Evolutionary conservation across 2,329 filamentous ascomycete species (phyloP), one percentile per base, ranked within the genome.

Genomic region (Penicillium sp.): DNA sequence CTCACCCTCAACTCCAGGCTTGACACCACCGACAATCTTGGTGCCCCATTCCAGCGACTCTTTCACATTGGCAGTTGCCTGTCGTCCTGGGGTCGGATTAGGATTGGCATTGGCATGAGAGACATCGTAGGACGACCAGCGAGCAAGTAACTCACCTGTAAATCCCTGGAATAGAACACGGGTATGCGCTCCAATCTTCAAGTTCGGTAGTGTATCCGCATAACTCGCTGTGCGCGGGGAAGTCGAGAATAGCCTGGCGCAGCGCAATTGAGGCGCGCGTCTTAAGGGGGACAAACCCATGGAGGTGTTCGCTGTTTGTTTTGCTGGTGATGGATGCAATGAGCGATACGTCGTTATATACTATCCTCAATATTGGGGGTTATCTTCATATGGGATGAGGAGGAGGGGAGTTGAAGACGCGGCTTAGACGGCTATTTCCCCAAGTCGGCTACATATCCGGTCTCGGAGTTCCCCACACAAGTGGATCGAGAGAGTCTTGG

Each of bases 21-120:
- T 90, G 15, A 91, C 87, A 21, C 89, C 89, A 24, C 89, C 89
- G 0, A 93, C 87, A 52, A 93, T 86, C 30, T 90, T 88, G 32
- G 89, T 92, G 10, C 89, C 89, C 81, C 88, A 93, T 69, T 79
- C 84, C 52, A 92, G 74, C 10, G 88, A 90, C 68, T 91, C 87
- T 69, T 84, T 82, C 26, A 88, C 89, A 71, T 93, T 91, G 60
- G 83, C 82, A 2, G 89, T 92, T 9, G 89, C 72, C 59, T 75
- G 72, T 63, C 64, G 63, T 12, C 72, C 72, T 74, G 48, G 18
- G 34, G 36, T 18, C 7, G 7, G 13, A 18, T 13, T 18, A 27
- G 8, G 32, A 36, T 59, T 15, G 62, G 48, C 26, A 12, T 46
- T 30, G 17, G 17, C 17, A 12, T 32, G 18, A 26, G 26, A 21